Evolutionary conservation across 345 rosid species (phyloP), one percentile per base, ranked within the genome.

Genomic region (Eucalyptus brandiana): DNA sequence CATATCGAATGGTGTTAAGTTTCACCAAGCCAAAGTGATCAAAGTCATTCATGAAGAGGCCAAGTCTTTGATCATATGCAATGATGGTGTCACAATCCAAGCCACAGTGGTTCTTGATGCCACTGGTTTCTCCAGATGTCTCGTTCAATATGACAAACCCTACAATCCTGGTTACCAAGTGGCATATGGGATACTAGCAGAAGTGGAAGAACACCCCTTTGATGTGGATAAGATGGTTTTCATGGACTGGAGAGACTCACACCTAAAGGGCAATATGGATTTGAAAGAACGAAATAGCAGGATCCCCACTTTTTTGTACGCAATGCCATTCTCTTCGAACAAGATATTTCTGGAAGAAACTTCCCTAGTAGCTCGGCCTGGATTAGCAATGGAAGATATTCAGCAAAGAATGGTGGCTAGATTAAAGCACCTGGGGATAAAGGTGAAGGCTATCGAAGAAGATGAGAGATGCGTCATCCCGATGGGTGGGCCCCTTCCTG

Each of bases 181-280:
- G 80, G 99, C 99, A 2, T 97, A 97, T 85, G 99, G 99, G 72
- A 95, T 98, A 67, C 88, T 98, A 80, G 99, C 99, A 19, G 99
- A 98, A 91, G 99, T 97, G 23, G 99, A 98, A 86, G 96, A 95
- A 72, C 99, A 98, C 87, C 98, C 99, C 3, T 98, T 97, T 60
- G 98, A 98, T 92, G 96, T 95, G 1, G 97, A 98, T 87, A 98
- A 96, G 90, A 98, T 98, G 99, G 90, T 98, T 90, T 98, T 98
- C 56, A 98, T 98, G 99, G 99, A 98, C 54, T 98, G 99, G 99
- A 95, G 99, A 93, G 99, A 98, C 91, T 97, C 90, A 1, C 99
- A 98, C 93, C 93, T 98, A 24, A 91, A 91, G 53, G 87, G 89
- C 32, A 89, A 92, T 86, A 76, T 54, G 21, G 95, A 92, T 88